phyloP scores from a whole-genome alignment of 345 rosid genomes.

The Gossypium ekmanianum region DNA sequence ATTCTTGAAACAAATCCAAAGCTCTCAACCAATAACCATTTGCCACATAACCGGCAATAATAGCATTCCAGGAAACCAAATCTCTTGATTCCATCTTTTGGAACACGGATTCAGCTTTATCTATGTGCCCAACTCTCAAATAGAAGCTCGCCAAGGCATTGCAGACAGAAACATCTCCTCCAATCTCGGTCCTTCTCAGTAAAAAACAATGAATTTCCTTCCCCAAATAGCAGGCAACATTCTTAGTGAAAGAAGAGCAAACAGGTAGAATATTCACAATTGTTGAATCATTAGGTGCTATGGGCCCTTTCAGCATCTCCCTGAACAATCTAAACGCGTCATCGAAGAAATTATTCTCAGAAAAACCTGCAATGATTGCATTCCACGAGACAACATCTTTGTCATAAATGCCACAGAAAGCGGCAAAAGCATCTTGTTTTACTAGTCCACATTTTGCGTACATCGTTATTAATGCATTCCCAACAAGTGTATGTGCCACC shows the following conservation, averaged over 20 bases:
- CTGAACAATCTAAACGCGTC: slow-evolving; percentile 56
- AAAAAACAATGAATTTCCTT: slow-evolving; percentile 64
- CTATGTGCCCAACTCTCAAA: slow-evolving; percentile 49
- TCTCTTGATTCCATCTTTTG: slow-evolving; percentile 56
- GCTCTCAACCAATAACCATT: slow-evolving; percentile 59
- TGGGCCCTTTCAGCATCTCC: slow-evolving; percentile 47
- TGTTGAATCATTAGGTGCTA: slow-evolving; percentile 56
- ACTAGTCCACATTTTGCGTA: slow-evolving; percentile 68
- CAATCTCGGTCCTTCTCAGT: slow-evolving; percentile 46
- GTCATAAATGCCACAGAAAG: slow-evolving; percentile 47
- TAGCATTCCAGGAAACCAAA: slow-evolving; percentile 83
- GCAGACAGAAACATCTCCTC: slow-evolving; percentile 47
- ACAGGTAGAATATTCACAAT: slow-evolving; percentile 60
- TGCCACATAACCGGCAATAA: slow-evolving; percentile 66
- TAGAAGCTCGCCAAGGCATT: slow-evolving; percentile 77
- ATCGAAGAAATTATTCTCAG: slow-evolving; percentile 53
- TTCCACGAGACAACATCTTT: slow-evolving; percentile 89
- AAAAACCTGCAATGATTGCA: slow-evolving; percentile 80
- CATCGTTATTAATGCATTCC: slow-evolving; percentile 75
- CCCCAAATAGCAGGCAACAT: slow-evolving; percentile 40
- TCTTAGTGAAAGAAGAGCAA: slow-evolving; percentile 44
- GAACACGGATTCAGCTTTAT: slow-evolving; percentile 60
- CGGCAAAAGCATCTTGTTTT: slow-evolving; percentile 44
- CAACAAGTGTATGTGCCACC: slow-evolving; percentile 57
- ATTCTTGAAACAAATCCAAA: slow-evolving; percentile 46